Conservation (phyloP, 352 stramenopile genomes). For the Peronospora belbahrii region DNA sequence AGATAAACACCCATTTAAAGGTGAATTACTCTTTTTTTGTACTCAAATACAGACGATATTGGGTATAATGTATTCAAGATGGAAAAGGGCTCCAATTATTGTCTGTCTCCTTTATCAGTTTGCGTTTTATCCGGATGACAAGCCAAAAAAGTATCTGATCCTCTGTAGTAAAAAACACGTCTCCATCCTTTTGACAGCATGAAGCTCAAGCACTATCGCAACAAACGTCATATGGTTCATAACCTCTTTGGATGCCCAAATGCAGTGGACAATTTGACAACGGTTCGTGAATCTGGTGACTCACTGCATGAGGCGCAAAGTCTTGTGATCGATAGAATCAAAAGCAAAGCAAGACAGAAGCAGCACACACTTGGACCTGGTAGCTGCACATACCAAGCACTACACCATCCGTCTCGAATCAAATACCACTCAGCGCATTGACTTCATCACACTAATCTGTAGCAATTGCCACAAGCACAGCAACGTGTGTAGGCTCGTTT, state of each 20-base stretch:
- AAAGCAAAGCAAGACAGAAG: conserved; percentile 43
- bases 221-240: conserved; percentile 63
- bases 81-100: too few relatives aligned
- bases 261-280: conserved; percentile 79
- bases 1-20: too few relatives aligned
- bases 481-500: conserved; percentile 11
- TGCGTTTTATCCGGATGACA: too few relatives aligned
- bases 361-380: conserved; percentile 20
- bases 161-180: conserved; percentile 73
- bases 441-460: conserved; percentile 15
- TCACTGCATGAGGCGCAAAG: conserved; percentile 71
- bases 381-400: conserved; percentile 56
- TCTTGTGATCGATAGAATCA: conserved; percentile 71
- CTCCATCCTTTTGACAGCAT: conserved; percentile 72
- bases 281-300: too few relatives aligned
- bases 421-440: conserved; percentile 9
- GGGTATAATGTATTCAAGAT: too few relatives aligned
- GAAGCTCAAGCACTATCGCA: conserved; percentile 75
- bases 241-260: conserved; percentile 63
- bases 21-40: too few relatives aligned
- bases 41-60: too few relatives aligned
- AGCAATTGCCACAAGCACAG: background rate
- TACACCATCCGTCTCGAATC: conserved; percentile 26
- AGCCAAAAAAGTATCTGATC: conserved; percentile 56
- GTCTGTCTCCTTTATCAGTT: too few relatives aligned